phyloP scores from a whole-genome alignment of 2,329 filamentous ascomycete species.

The Macrophomina pseudophaseolina region DNA sequence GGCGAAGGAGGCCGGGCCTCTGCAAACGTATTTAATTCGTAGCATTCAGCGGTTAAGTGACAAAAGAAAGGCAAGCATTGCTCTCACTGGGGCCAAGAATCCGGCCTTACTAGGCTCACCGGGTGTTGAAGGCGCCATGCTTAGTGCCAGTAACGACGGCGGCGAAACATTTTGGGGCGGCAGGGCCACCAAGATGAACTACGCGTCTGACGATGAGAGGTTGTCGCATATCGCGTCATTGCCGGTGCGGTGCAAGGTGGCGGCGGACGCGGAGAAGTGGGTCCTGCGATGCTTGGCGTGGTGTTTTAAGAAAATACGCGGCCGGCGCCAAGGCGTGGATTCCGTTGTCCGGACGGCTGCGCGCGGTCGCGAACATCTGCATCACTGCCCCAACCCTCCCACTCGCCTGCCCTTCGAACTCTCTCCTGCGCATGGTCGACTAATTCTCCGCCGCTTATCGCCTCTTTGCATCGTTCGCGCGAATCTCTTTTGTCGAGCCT shows the following conservation, averaged over 20 bases:
- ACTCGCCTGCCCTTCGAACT: neutral
- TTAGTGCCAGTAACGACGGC: no score
- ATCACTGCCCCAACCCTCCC: slow-evolving; percentile 3
- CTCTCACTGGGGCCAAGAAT: no score
- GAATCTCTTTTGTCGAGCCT: neutral
- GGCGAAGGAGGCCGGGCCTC: no score
- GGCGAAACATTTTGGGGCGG: no score
- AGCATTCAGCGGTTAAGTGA: no score
- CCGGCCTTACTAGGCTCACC: no score
- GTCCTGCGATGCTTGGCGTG: slow-evolving; percentile 18
- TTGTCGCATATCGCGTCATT: neutral
- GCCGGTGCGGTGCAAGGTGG: neutral
- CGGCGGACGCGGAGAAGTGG: neutral
- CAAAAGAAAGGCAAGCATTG: no score
- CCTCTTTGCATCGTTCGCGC: neutral
- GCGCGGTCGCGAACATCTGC: slow-evolving; percentile 24
- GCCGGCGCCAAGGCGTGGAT: slow-evolving; percentile 15
- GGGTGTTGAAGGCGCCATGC: no score
- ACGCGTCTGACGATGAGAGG: neutral
- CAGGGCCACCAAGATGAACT: no score
- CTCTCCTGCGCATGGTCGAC: slow-evolving; percentile 12
- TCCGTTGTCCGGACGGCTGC: slow-evolving; percentile 15
- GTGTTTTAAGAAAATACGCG: slow-evolving; percentile 23
- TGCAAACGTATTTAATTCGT: no score
- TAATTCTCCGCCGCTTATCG: neutral